These are phyloP conservation scores for Talaromyces sp. DNA, from an alignment of 2,329 filamentous ascomycete species.

Conservation along the genomic window DNA sequence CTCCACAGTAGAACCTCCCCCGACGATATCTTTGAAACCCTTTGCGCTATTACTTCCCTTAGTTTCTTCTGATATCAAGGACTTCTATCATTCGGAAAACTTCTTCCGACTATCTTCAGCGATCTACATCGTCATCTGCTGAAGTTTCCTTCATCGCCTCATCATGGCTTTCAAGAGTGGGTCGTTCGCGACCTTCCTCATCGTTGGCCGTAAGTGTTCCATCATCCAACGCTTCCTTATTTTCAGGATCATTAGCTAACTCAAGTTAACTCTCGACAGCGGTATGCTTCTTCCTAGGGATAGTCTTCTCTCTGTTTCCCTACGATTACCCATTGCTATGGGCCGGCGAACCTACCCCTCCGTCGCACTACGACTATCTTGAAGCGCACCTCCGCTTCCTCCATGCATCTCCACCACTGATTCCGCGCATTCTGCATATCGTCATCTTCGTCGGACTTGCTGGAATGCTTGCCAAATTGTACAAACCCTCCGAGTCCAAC, in stretches of 20 bases:
- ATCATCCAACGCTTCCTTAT: neutral
- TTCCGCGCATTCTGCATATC: slow-evolving; percentile 90
- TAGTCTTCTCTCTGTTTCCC: slow-evolving; percentile 92
- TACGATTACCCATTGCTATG: slow-evolving; percentile 63
- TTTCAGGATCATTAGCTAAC: neutral
- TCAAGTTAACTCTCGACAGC: slow-evolving; percentile 47
- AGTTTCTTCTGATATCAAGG: neutral
- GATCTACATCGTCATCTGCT: neutral
- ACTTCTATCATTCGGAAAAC: neutral
- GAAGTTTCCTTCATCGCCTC: neutral
- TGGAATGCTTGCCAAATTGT: slow-evolving; percentile 91
- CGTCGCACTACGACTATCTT: slow-evolving; percentile 75
- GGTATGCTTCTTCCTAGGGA: slow-evolving; percentile 95
- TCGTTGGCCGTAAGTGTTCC: slow-evolving; percentile 76
- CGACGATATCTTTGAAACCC: neutral
- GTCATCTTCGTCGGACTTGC: slow-evolving; percentile 82
- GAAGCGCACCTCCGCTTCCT: slow-evolving; percentile 89
- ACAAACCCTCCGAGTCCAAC: slow-evolving; percentile 89
- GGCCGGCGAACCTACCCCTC: slow-evolving; percentile 41
- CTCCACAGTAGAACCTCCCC: neutral
- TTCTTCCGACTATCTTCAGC: neutral
- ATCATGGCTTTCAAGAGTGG: slow-evolving; percentile 42
- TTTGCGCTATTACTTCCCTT: neutral
- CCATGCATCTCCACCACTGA: slow-evolving; percentile 85
- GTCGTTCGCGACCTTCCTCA: slow-evolving; percentile 94